Percentiles rank a stretch among this genome's conserved stretches.
Evolutionary conservation across 1,284 basidiomycete genomes (phyloP).

Genomic region (Phylloboletellus chloephorus): DNA sequence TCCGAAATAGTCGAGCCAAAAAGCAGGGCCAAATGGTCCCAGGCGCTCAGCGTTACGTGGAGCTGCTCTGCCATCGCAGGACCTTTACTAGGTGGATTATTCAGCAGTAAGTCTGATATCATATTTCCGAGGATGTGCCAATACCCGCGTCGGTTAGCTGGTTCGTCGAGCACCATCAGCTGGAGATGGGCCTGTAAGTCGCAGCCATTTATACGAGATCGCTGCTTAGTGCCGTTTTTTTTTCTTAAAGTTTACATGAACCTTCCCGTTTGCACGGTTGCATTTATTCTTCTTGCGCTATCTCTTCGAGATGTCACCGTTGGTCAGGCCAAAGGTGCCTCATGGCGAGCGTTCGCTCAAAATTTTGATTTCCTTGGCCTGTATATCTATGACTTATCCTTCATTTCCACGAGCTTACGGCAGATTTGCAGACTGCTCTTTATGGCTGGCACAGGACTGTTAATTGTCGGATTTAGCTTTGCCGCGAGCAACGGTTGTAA

Average conservation of each 20-base stretch:
- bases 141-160: constrained; percentile 15
- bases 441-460: constrained; percentile 65
- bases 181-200: constrained; percentile 81
- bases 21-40: constrained; percentile 72
- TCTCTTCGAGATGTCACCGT: constrained; percentile 55
- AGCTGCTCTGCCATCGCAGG: constrained; percentile 76
- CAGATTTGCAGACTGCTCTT: constrained; percentile 52
- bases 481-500: constrained; percentile 63
- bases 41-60: constrained; percentile 77
- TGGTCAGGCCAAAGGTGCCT: constrained; percentile 40
- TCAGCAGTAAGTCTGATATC: constrained; percentile 54
- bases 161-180: constrained; percentile 34
- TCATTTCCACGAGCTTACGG: constrained; percentile 18
- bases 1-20: constrained; percentile 68
- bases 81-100: constrained; percentile 69
- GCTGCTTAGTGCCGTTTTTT: constrained; percentile 13
- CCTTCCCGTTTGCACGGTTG: constrained; percentile 63
- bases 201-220: constrained; percentile 1
- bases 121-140: constrained; percentile 14
- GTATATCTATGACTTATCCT: constrained; percentile 40
- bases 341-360: constrained; percentile 48
- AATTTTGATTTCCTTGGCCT: constrained; percentile 72
- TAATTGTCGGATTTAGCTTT: constrained; percentile 74
- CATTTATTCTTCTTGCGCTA: constrained; percentile 49
- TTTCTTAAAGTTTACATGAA: constrained; percentile 63